A percentile compares a stretch with the other conserved stretches of the same genome.
phyloP scores from a whole-genome alignment of 352 stramenopile species.

The Pythium periplocum region DNA sequence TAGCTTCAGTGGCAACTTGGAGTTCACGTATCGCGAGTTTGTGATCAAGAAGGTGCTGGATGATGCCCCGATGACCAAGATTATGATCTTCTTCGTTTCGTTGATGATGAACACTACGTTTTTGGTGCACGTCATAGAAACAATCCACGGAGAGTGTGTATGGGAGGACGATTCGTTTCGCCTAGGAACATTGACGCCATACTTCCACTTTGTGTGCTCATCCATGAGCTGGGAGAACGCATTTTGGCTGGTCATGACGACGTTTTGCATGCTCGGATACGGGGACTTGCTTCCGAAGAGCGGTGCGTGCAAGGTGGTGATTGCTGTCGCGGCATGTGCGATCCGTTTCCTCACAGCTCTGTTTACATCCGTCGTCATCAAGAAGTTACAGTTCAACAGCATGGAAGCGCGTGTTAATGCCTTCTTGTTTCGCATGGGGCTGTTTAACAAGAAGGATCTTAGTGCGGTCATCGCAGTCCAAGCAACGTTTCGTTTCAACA shows the following conservation, averaged over 20 bases:
- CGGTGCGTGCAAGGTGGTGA: constrained; percentile 18
- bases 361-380: constrained; percentile 57
- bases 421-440: constrained; percentile 59
- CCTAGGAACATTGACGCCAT: background rate
- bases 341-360: constrained; percentile 34
- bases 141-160: constrained; percentile 32
- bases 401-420: constrained; percentile 62
- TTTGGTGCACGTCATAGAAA: constrained; percentile 42
- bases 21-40: constrained; percentile 65
- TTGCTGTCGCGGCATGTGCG: constrained; percentile 24
- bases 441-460: constrained; percentile 55
- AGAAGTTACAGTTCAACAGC: constrained; percentile 52
- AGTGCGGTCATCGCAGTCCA: constrained; percentile 65
- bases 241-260: constrained; percentile 42
- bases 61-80: constrained; percentile 41
- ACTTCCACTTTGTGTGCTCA: constrained; percentile 17
- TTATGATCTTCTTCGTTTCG: constrained; percentile 18
- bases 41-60: constrained; percentile 74
- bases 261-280: constrained; percentile 43
- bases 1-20: constrained; percentile 52
- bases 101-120: constrained; percentile 32
- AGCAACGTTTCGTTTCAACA: constrained; percentile 58
- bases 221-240: constrained; percentile 27
- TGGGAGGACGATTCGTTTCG: background rate
- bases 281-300: constrained; percentile 34